These are phyloP conservation scores for Aspergillus fischeri DNA, from an alignment of 2,329 filamentous ascomycete species.

Conservation along the genomic window DNA sequence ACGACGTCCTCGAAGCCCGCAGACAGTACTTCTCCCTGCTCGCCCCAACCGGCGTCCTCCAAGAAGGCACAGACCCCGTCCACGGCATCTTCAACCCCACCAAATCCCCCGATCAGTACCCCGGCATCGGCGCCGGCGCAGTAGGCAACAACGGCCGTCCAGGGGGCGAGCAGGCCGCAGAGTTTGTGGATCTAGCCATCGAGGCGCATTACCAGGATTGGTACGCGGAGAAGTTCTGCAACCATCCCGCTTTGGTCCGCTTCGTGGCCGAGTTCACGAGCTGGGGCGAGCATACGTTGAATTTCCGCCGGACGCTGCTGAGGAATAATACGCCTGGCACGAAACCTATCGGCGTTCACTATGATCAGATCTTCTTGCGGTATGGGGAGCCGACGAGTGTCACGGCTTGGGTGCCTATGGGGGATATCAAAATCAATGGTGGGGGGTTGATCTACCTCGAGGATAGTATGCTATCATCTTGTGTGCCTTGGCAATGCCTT, in stretches of 20 bases:
- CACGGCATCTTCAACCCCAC: constrained; percentile 51
- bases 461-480: constrained; percentile 22
- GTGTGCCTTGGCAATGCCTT: background rate
- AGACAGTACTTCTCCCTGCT: constrained; percentile 53
- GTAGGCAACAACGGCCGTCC: constrained; percentile 44
- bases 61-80: constrained; percentile 48
- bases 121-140: constrained; percentile 53
- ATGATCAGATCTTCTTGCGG: constrained; percentile 57
- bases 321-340: constrained; percentile 56
- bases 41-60: constrained; percentile 53
- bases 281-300: constrained; percentile 50
- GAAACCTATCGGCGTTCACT: constrained; percentile 58
- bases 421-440: constrained; percentile 51
- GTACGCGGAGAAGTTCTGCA: constrained; percentile 54
- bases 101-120: constrained; percentile 43
- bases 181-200: constrained; percentile 50
- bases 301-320: constrained; percentile 48
- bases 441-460: constrained; percentile 60
- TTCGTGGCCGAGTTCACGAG: constrained; percentile 52
- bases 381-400: constrained; percentile 53
- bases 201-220: constrained; percentile 51
- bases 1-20: constrained; percentile 51
- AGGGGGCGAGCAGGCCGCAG: constrained; percentile 39
- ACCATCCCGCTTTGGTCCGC: constrained; percentile 47
- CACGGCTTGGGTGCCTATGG: constrained; percentile 57